Conservation (phyloP, 2,329 filamentous ascomycete species). For the Westerdykella ornata region DNA sequence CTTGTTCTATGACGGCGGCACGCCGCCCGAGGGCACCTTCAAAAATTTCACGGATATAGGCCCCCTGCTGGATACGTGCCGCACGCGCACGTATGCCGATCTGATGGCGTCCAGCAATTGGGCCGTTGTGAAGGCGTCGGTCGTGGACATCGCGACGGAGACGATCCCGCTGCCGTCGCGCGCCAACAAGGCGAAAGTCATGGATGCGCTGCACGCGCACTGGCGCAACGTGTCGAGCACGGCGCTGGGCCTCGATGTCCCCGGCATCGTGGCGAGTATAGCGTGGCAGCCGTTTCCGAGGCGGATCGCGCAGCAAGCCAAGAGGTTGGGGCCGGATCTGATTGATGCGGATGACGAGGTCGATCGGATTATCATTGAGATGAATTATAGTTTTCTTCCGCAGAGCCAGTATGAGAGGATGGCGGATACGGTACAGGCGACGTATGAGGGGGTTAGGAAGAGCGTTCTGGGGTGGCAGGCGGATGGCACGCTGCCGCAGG, state of each 20-base stretch:
- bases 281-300: slow-evolving; percentile 34
- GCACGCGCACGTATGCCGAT: slow-evolving; percentile 45
- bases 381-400: slow-evolving; percentile 39
- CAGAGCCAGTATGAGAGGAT: slow-evolving; percentile 34
- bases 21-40: slow-evolving; percentile 48
- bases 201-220: slow-evolving; percentile 24
- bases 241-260: slow-evolving; percentile 15
- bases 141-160: slow-evolving; percentile 32
- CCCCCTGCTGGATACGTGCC: slow-evolving; percentile 41
- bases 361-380: slow-evolving; percentile 43
- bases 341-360: slow-evolving; percentile 37
- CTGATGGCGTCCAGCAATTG: slow-evolving; percentile 45
- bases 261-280: slow-evolving; percentile 28
- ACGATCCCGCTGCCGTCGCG: slow-evolving; percentile 26
- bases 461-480: slow-evolving; percentile 34
- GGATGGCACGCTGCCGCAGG: slow-evolving; percentile 36
- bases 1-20: slow-evolving; percentile 33
- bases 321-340: slow-evolving; percentile 25
- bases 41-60: slow-evolving; percentile 49
- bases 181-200: slow-evolving; percentile 19
- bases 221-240: slow-evolving; percentile 25
- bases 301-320: slow-evolving; percentile 19
- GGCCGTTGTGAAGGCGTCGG: slow-evolving; percentile 28
- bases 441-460: slow-evolving; percentile 37
- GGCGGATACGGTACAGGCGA: slow-evolving; percentile 35